phyloP scores from a whole-genome alignment of 148 eudicot species.

The Fagopyrum esculentum region DNA sequence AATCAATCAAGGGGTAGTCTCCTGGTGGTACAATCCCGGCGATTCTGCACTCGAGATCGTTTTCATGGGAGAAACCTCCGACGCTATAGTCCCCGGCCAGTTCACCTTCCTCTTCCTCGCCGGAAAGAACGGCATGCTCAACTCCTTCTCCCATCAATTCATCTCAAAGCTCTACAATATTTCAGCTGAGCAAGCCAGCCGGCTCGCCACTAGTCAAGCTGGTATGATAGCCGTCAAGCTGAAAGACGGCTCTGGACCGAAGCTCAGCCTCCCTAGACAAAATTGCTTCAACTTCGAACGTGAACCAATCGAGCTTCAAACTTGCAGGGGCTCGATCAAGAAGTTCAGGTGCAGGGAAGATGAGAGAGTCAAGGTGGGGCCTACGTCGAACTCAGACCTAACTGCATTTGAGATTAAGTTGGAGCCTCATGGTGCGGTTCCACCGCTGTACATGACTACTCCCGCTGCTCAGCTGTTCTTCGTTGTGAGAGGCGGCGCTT shows the following conservation, averaged over 20 bases:
- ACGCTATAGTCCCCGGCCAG: slow-evolving; percentile 20
- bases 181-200: neutral
- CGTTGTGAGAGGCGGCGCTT: slow-evolving; percentile 27
- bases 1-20: slow-evolving; percentile 23
- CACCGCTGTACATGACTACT: slow-evolving; percentile 25
- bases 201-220: neutral
- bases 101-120: slow-evolving; percentile 28
- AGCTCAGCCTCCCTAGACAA: neutral
- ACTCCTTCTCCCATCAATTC: slow-evolving; percentile 26
- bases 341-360: slow-evolving; percentile 10
- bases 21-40: slow-evolving; percentile 54
- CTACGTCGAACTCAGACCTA: neutral
- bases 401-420: slow-evolving; percentile 22
- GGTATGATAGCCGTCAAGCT: slow-evolving; percentile 1
- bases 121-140: slow-evolving; percentile 25
- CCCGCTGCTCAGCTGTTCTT: slow-evolving; percentile 25
- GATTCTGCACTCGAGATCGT: slow-evolving; percentile 23
- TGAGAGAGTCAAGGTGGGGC: slow-evolving; percentile 2
- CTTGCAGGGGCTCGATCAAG: slow-evolving; percentile 6
- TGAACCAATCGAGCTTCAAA: neutral
- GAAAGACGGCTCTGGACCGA: neutral
- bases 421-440: slow-evolving; percentile 19
- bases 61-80: slow-evolving; percentile 34
- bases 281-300: neutral
- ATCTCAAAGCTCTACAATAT: slow-evolving; percentile 1